Base-by-base conservation (phyloP, 495 filamentous ascomycete species). In the Opeltia flavorubescens region DNA sequence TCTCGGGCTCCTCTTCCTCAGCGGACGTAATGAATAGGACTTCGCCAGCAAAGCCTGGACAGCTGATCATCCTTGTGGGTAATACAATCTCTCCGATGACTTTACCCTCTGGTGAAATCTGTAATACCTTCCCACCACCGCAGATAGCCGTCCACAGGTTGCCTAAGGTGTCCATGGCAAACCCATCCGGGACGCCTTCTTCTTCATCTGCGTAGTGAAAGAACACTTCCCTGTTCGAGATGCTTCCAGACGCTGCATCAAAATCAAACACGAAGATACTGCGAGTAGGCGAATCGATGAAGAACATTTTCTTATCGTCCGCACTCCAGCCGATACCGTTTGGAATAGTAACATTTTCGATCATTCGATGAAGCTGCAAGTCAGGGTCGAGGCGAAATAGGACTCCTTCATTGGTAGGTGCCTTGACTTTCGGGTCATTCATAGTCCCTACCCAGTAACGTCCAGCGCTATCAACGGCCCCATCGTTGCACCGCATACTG, bases 391-490 rank as follows among this genome's bases (percentile, higher is more conserved):
- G 70, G 50, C 78, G 68, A 61, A 82, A 83, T 6, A 84, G 62
- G 18, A 72, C 63, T 21, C 76, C 78, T 66, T 68, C 63, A 38
- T 63, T 48, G 17, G 55, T 51, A 1, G 55, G 63, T 34, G 40
- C 9, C 8, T 42, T 47, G 17, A 53, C 50, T 31, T 57, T 52
- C 20, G 67, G 64, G 55, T 94, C 88, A 52, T 84, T 89, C 86
- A 95, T 94, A 30, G 77, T 72, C n/a, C 86, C 84, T 7, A 84
- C 72, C 86, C 87, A 94, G 62, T 89, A 89, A 35, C 88, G 70
- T 43, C 88, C 89, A 45, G 80, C 68, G 34, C 78, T 80, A 58
- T 94, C 88, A 44, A 84, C 77, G 5, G 76, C 80, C 31, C 87
- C 89, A 57, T 94, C 88, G 57, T 95, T 94, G 64, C 71, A 73